Conservation (phyloP, 495 filamentous ascomycete genomes). For the Opeltia flavorubescens region DNA sequence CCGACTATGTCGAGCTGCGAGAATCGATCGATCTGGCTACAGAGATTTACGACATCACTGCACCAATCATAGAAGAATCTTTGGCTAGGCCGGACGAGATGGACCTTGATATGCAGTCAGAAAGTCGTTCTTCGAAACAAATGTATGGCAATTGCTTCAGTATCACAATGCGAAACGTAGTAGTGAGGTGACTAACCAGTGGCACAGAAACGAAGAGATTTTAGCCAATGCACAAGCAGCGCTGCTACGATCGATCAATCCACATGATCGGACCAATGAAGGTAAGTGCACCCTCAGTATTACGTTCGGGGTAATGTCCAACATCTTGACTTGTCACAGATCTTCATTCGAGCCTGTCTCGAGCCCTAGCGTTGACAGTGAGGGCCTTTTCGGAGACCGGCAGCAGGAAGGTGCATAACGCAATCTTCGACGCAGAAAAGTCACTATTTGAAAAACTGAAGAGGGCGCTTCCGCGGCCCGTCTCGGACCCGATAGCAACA, state of each 20-base stretch:
- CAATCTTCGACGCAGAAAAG: conserved; percentile 30
- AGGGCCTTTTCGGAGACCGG: conserved; percentile 19
- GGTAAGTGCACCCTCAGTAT: neutral
- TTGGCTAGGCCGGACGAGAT: conserved; percentile 46
- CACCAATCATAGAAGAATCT: conserved; percentile 39
- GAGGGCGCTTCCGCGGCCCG: neutral
- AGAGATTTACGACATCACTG: conserved; percentile 50
- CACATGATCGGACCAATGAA: conserved; percentile 4
- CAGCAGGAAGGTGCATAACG: conserved; percentile 27
- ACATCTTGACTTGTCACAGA: neutral
- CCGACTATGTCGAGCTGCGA: conserved; percentile 49
- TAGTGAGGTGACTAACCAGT: neutral
- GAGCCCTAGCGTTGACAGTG: conserved; percentile 8
- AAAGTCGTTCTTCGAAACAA: conserved; percentile 23
- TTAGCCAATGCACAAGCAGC: conserved; percentile 34
- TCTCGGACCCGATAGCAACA: conserved; percentile 3
- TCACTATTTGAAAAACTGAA: conserved; percentile 25
- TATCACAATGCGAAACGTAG: neutral
- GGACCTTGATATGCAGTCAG: conserved; percentile 42
- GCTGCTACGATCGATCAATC: conserved; percentile 31
- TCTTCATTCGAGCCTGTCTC: neutral
- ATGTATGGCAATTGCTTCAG: conserved; percentile 13
- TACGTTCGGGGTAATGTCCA: neutral
- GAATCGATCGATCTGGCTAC: conserved; percentile 52
- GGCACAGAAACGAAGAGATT: conserved; percentile 22